These are phyloP conservation scores for Fraxinus albicans DNA, from an alignment of 305 asterid genomes.

Conservation along the genomic window DNA sequence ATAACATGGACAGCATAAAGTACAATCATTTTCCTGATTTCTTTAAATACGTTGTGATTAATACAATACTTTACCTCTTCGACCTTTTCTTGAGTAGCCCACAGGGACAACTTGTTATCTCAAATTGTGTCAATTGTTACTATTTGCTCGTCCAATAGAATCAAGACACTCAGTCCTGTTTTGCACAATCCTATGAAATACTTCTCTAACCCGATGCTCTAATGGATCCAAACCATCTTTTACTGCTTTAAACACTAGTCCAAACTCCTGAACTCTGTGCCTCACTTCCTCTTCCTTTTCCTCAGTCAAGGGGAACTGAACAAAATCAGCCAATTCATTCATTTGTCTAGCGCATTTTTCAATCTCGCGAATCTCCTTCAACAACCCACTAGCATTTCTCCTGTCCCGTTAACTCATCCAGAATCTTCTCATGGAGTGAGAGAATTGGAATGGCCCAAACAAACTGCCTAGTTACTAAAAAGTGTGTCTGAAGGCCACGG, in stretches of 20 bases:
- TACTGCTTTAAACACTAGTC: conserved; percentile 32
- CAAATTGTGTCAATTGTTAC: conserved; percentile 22
- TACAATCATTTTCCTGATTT: conserved; percentile 30
- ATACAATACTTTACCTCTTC: conserved; percentile 29
- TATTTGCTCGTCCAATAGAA: conserved; percentile 28
- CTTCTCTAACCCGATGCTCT: conserved; percentile 63
- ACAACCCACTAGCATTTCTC: conserved; percentile 39
- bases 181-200: conserved; percentile 54
- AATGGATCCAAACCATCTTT: conserved; percentile 56
- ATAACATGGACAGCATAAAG: conserved; percentile 34
- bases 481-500: conserved; percentile 53
- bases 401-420: conserved; percentile 54
- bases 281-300: conserved; percentile 44
- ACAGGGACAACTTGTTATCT: background rate
- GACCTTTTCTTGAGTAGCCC: conserved; percentile 25
- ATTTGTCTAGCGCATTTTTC: conserved; percentile 39
- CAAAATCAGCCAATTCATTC: conserved; percentile 41
- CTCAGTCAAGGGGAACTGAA: conserved; percentile 40
- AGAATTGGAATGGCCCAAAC: conserved; percentile 44
- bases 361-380: conserved; percentile 51
- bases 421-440: conserved; percentile 40
- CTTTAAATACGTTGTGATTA: conserved; percentile 40
- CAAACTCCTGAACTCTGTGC: conserved; percentile 35
- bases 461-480: conserved; percentile 31
- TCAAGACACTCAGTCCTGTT: conserved; percentile 57